Percentiles rank a stretch among this genome's conserved stretches.
These are phyloP conservation scores for Cystobasidium sp. DNA, from an alignment of 1,284 basidiomycete genomes.

Conservation along the genomic window DNA sequence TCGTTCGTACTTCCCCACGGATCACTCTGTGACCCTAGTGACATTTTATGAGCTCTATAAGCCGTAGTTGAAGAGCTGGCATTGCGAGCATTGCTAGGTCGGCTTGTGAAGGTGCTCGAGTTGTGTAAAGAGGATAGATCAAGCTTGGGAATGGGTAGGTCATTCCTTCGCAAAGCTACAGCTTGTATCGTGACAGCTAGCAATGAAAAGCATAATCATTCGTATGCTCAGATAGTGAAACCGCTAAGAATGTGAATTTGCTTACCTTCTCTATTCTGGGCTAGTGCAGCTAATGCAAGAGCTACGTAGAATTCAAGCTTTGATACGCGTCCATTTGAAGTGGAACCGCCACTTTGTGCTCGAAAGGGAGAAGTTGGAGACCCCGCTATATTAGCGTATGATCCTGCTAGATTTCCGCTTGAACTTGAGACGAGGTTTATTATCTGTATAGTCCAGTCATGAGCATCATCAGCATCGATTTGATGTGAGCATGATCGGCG, in stretches of 20 bases:
- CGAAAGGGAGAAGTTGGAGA: slow-evolving; percentile 9
- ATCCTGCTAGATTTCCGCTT: not conserved
- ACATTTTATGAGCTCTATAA: slow-evolving; percentile 16
- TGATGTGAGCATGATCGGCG: too few relatives aligned
- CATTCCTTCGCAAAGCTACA: slow-evolving; percentile 68
- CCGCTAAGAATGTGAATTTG: not conserved
- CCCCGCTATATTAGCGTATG: slow-evolving; percentile 3
- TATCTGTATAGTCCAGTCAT: slow-evolving; percentile 10
- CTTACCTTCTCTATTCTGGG: slow-evolving; percentile 76
- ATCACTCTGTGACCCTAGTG: slow-evolving; percentile 17
- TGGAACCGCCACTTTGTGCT: not conserved
- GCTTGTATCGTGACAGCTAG: slow-evolving; percentile 1
- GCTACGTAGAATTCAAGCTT: slow-evolving; percentile 86
- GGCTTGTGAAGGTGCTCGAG: not conserved
- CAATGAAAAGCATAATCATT: not conserved
- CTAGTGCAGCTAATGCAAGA: slow-evolving; percentile 78
- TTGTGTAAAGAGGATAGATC: slow-evolving; percentile 17
- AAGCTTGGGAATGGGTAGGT: slow-evolving; percentile 28
- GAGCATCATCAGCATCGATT: not conserved
- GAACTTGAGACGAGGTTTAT: slow-evolving; percentile 39
- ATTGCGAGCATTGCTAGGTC: slow-evolving; percentile 3
- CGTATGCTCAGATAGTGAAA: not conserved
- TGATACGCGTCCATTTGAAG: slow-evolving; percentile 65
- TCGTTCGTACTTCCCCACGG: slow-evolving; percentile 21
- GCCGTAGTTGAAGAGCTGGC: slow-evolving; percentile 14